Evolutionary conservation across 306 rosid species (phyloP), one percentile per base, ranked within the genome.

Genomic region (Prunus mongolica): DNA sequence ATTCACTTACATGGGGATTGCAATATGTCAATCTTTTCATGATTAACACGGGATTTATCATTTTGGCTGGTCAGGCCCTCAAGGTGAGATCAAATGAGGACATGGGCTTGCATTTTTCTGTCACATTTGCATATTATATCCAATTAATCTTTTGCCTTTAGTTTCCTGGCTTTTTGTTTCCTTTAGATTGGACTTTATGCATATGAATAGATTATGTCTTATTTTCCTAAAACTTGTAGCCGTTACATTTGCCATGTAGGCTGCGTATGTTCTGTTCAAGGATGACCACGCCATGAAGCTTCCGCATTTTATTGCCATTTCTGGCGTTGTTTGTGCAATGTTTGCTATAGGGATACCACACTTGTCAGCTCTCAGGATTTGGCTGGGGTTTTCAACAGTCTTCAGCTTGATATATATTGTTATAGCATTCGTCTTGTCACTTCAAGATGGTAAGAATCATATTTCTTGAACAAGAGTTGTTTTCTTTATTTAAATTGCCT

Each of bases 341-440:
- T 95, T 95, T 87, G 97, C 98, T 51, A 86, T 95, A 13, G 83
- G 92, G 25, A 95, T 88, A 82, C 98, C 98, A 5, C 99, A 95
- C 84, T 86, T 95, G 64, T 95, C 99, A 3, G 99, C 99, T 51
- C 96, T 95, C 30, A 85, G 96, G 84, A 15, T 83, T 82, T 95
- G 99, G 99, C 80, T 95, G 46, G 97, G 91, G 87, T 80, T 95
- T 85, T 95, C 99, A 25, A 92, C 97, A 8, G 69, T 92, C 76
- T 87, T 92, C 83, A 92, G 96, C 84, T 63, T 90, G 4, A 78
- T 86, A 8, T 95, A 95, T 32, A 90, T 92, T 67, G 75, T 83
- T 71, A 65, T 75, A 51, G 93, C 93, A 28, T 79, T 92, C 51
- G 86, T 56, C 14, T 79, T 92, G 75, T 89, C 99, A 1, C 78